Conservation (phyloP, 2,329 filamentous ascomycete species). For the Sporothrix curviconia region DNA sequence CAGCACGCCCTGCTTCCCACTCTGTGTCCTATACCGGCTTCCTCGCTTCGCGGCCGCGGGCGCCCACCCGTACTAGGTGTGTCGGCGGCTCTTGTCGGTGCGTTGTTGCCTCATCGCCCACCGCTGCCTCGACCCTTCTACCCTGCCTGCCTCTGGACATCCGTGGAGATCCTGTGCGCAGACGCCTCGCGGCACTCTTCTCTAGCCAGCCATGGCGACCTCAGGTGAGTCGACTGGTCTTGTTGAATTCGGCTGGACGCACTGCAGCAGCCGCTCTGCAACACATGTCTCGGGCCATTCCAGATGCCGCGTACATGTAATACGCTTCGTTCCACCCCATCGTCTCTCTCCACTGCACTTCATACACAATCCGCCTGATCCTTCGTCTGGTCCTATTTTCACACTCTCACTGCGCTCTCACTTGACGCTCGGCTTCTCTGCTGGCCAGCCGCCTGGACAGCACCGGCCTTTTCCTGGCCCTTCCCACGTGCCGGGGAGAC, state of each 20-base stretch:
- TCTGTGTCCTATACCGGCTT: not conserved
- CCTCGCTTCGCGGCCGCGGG: not conserved
- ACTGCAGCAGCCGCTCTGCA: slow-evolving; percentile 4
- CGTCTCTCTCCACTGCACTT: too few species aligned
- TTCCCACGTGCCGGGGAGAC: too few species aligned
- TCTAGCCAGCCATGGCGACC: slow-evolving; percentile 3
- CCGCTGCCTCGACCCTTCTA: not conserved
- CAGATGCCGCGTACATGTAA: not conserved
- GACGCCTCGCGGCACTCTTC: slow-evolving; percentile 4
- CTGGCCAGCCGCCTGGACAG: too few species aligned
- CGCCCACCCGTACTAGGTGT: not conserved
- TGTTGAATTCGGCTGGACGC: not conserved
- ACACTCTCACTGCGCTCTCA: too few species aligned
- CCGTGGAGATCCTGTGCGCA: not conserved
- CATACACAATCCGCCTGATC: too few species aligned
- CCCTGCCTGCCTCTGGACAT: slow-evolving; percentile 1
- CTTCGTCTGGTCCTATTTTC: too few species aligned
- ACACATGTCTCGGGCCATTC: slow-evolving; percentile 9
- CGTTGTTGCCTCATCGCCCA: not conserved
- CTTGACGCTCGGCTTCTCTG: too few species aligned
- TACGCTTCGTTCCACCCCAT: too few species aligned
- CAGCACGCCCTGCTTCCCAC: not conserved
- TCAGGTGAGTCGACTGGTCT: not conserved
- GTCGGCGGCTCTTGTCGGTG: not conserved
- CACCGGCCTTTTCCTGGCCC: too few species aligned